A percentile compares a stretch with the other conserved stretches of the same genome.
phyloP scores from a whole-genome alignment of 192 early-diverging fungal species.

The Coemansia sp. region DNA sequence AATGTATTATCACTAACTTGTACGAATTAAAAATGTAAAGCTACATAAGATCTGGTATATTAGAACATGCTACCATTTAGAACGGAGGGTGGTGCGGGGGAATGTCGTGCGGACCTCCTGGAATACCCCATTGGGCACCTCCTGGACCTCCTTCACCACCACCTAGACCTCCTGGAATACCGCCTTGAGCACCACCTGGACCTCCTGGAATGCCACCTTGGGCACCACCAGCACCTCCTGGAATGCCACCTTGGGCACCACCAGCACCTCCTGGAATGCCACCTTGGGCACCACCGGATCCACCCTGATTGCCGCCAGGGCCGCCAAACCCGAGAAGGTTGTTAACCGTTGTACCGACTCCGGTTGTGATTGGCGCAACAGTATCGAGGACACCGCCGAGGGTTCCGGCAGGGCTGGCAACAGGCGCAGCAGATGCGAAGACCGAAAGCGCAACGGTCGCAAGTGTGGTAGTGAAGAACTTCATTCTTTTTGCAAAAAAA shows the following conservation, averaged over 20 bases:
- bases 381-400: constrained; percentile 24
- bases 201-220: neutral
- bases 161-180: neutral
- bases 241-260: too few relatives aligned
- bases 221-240: neutral
- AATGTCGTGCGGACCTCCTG: neutral
- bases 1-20: neutral
- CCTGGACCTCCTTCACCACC: neutral
- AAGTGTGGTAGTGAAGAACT: constrained; percentile 5
- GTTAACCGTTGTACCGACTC: constrained; percentile 13
- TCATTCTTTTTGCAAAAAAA: neutral
- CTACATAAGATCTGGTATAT: too few relatives aligned
- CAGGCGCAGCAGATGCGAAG: constrained; percentile 10
- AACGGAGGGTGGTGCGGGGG: neutral
- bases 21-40: neutral
- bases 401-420: constrained; percentile 9
- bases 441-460: neutral
- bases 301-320: neutral
- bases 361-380: constrained; percentile 17
- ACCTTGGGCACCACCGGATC: neutral
- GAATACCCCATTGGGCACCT: neutral
- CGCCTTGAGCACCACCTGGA: neutral
- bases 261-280: neutral
- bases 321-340: constrained; percentile 11
- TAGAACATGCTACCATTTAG: neutral